Evolutionary conservation across 148 eudicot species (phyloP), one percentile per base, ranked within the genome.

Genomic region (Heliosperma pusillum): DNA sequence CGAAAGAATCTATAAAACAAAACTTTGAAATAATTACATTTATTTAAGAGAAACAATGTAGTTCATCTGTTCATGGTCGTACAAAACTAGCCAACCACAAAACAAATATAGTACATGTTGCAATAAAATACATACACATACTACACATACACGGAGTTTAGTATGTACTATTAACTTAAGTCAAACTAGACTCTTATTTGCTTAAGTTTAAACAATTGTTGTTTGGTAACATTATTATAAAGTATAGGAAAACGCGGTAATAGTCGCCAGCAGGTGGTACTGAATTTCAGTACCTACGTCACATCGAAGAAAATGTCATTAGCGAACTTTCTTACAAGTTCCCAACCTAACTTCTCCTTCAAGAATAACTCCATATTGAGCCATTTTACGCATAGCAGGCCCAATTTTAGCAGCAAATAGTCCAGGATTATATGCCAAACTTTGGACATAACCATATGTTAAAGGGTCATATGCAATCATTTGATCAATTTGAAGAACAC

Each of bases 401-500:
- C 80, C 80, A n/a, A 77, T 70, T 71, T 64, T 63, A 20, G 75
- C 70, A 9, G 16, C 19, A 25, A 77, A 77, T 2, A 52, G 0
- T 17, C 17, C 36, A 22, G 36, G 47, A 3, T 71, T 42, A 5
- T 40, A 4, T 26, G 81, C 81, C 57, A 67, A 20, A 5, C 7
- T 26, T 4, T 22, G 16, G 42, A 78, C 81, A 59, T 74, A 58
- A 24, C n/a, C 17, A n/a, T 11, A 67, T 4, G 82, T 79, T 58
- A 9, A 13, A 12, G 78, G 77, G 24, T 79, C 40, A 61, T 67
- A 44, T 6, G 82, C 77, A 17, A 79, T 8, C 12, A 50, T 16
- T 52, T 79, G 82, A 57, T 79, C 82, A 24, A 79, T n/a, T 62
- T 79, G 33, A 1, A 79, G 74, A 62, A 74, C 5, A 29, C 78